Evolutionary conservation across 768 basidiomycete genomes (phyloP), one percentile per base, ranked within the genome.

Genomic region (Strobilomyces confusus): DNA sequence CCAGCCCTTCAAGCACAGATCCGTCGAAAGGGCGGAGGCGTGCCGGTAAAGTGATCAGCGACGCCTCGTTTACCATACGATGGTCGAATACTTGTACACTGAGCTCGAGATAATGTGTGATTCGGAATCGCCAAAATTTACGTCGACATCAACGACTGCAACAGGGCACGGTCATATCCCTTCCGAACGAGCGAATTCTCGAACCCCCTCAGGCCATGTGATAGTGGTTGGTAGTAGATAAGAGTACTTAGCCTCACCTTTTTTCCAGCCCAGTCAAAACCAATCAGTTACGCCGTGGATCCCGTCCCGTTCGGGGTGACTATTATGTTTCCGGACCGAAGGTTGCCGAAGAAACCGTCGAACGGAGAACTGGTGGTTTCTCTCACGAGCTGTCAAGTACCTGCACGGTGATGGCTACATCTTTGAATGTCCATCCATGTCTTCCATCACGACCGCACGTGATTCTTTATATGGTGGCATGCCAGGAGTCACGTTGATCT

Each of bases 381-480:
- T n/a, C n/a, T n/a, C n/a, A n/a, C n/a, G n/a, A n/a, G n/a, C n/a
- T n/a, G n/a, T n/a, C n/a, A n/a, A n/a, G n/a, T n/a, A n/a, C n/a
- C n/a, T n/a, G n/a, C n/a, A n/a, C n/a, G n/a, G n/a, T n/a, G n/a
- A n/a, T n/a, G n/a, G n/a, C n/a, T n/a, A n/a, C n/a, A 2, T 30
- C 9, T 0, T 32, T 0, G 15, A 55, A 13, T 8, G 49, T 60
- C 65, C 58, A 9, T 71, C 23, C 48, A 74, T 50, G 47, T 66
- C 67, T 15, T 75, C 70, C 75, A 75, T 76, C 22, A 75, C 70
- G n/a, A 75, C 68, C 71, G 75, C 74, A 26, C 60, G 49, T 23
- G 66, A 56, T 1, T 42, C 29, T 14, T 58, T 59, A 26, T 62
- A 56, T 17, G 51, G 63, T 2, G 61, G 60, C 48, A 55, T 47